phyloP scores from a whole-genome alignment of 2,329 filamentous ascomycete species.

The Alternaria triticimaculans region DNA sequence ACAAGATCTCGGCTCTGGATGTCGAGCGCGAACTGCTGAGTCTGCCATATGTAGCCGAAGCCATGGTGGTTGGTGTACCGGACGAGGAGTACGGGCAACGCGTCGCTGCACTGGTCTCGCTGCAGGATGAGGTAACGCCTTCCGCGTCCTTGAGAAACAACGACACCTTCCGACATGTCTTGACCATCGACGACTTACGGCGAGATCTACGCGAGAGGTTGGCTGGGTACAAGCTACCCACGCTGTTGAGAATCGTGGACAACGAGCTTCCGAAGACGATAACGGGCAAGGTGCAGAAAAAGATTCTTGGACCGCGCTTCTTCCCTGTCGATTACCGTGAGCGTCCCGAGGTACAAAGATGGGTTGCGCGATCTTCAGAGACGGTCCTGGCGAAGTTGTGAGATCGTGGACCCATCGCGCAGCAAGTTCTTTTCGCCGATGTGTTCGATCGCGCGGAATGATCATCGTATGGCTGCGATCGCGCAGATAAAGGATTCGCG shows the following conservation, averaged over 20 bases:
- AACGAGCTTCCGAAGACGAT: conserved; percentile 57
- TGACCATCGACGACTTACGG: conserved; percentile 53
- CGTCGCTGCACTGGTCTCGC: conserved; percentile 60
- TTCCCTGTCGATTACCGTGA: conserved; percentile 41
- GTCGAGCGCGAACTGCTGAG: conserved; percentile 61
- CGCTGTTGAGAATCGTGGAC: conserved; percentile 53
- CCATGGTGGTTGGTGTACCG: conserved; percentile 60
- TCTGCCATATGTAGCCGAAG: conserved; percentile 58
- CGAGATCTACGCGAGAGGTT: conserved; percentile 53
- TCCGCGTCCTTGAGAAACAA: conserved; percentile 24
- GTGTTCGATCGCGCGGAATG: neutral
- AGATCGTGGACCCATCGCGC: neutral
- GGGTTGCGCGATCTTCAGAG: conserved; percentile 21
- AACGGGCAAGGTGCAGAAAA: conserved; percentile 61
- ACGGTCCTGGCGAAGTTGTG: conserved; percentile 32
- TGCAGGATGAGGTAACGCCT: conserved; percentile 45
- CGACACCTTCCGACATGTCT: conserved; percentile 14
- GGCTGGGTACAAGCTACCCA: conserved; percentile 59
- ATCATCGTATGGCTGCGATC: neutral
- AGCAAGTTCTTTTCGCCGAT: neutral
- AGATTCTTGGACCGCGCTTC: conserved; percentile 50
- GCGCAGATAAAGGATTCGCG: neutral
- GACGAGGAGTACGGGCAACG: conserved; percentile 63
- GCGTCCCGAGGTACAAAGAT: conserved; percentile 39
- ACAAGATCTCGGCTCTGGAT: conserved; percentile 63